Base-by-base conservation (phyloP, 2,329 filamentous ascomycete genomes). In the Penicillium sp. region DNA sequence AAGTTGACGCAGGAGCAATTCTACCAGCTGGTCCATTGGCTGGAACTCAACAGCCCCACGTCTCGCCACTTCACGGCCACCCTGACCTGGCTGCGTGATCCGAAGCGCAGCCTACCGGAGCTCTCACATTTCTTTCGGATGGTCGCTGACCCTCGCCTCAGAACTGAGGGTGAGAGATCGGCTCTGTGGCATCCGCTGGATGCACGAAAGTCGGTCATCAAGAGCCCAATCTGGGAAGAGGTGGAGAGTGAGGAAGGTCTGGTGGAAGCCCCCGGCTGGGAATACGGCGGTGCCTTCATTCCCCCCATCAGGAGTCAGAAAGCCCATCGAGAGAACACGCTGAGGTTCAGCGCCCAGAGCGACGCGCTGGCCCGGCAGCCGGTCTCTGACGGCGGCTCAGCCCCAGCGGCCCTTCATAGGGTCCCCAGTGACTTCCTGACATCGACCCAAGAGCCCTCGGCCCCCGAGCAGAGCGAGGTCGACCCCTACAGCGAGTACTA, bases 181-280 rank as follows among this genome's bases (percentile, higher is more conserved):
- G n/a, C n/a, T n/a, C n/a, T n/a, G n/a, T n/a, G n/a, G n/a, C 10
- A 8, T 9, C 13, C 5, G 17, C 23, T 28, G 15, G 4, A 23
- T 9, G n/a, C 15, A 5, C 6, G 16, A 16, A 11, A 10, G 3
- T 27, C 39, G 3, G 13, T 42, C 23, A 34, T 20, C 7, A 34
- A 20, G 3, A 14, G 32, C 14, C 40, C 40, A 9, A 34, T 43
- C 9, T 43, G 35, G 34, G 40, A 43, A 34, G 40, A 41, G 21
- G 16, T 32, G 2, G 41, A 40, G 17, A 9, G 17, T 11, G 9
- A 25, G 10, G 33, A 25, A 9, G 17, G 29, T 7, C 10, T 44
- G 15, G n/a, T 21, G 3, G 34, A 23, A 16, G 14, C 25, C 18
- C 35, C 37, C 14, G 2, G 17, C 7, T 43, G 21, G n/a, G 35